Evolutionary conservation across 305 asterid species (phyloP), one percentile per base, ranked within the genome.

Genomic region (Solanum hybrid): DNA sequence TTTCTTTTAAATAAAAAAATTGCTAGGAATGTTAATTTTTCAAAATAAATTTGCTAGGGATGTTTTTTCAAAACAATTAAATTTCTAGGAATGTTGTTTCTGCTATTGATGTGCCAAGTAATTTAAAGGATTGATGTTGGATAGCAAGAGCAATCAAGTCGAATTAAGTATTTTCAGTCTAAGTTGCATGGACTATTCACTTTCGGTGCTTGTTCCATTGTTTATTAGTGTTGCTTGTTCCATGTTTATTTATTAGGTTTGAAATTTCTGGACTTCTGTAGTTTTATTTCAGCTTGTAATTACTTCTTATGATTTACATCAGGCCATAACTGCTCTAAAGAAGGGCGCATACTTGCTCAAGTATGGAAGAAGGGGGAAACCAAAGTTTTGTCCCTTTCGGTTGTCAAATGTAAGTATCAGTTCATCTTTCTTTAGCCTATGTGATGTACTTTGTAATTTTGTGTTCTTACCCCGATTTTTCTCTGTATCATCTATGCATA

Each of bases 331-430:
- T 90, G 98, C 99, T 91, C 96, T 97, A 24, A 97, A 97, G 96
- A 97, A 96, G 92, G 99, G 99, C 34, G 98, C 99, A 4, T 95
- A 94, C 94, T 92, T 97, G 90, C 98, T 97, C 91, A 97, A 97
- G 93, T 97, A 95, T 91, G 99, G 99, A 91, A 95, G 99, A 94
- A 95, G 99, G 91, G 99, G 99, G 91, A 97, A 96, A 93, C 99
- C 99, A 86, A 97, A 96, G 93, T 97, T 97, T 94, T 97, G 99
- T 90, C 99, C 99, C 70, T 97, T 97, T 90, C 97, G 98, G 92
- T 92, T 97, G 91, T 93, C 99, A 94, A 96, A 97, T 93, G 99
- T 96, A 94, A 94, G 98, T 33, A 86, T 83, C 72, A 36, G 22
- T 86, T 79, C 86, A 41, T 89, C 83, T 89, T 79, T 75, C 78